Conservation (phyloP, 192 early-diverging fungal genomes). For the Coemansia sp. region DNA sequence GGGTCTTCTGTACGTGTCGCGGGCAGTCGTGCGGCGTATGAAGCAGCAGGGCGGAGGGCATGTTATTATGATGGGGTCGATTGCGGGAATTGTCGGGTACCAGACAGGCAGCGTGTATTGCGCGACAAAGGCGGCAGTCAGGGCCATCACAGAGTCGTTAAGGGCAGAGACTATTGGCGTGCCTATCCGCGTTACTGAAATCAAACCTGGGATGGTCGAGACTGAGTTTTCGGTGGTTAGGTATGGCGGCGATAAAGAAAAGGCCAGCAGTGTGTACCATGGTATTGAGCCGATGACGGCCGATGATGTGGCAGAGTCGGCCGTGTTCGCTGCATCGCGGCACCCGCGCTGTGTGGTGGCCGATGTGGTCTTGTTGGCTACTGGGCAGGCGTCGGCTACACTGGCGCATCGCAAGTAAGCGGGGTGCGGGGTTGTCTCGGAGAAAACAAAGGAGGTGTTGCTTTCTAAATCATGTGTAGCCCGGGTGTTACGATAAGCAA, state of each 20-base stretch:
- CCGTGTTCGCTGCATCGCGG: conserved; percentile 78
- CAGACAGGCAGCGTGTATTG: conserved; percentile 79
- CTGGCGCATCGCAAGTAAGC: conserved; percentile 27
- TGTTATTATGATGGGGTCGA: conserved; percentile 83
- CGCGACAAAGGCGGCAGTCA: conserved; percentile 80
- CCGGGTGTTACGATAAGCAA: not conserved
- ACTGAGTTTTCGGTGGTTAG: conserved; percentile 90
- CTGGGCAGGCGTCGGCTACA: conserved; percentile 38
- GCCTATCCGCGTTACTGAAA: conserved; percentile 71
- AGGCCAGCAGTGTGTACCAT: conserved; percentile 74
- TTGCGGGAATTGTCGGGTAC: conserved; percentile 69
- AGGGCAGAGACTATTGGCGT: conserved; percentile 74
- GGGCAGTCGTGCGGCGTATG: conserved; percentile 81
- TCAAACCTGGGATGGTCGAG: conserved; percentile 85
- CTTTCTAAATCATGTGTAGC: not conserved
- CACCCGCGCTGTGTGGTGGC: conserved; percentile 50
- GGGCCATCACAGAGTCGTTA: conserved; percentile 76
- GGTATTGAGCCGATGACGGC: conserved; percentile 71
- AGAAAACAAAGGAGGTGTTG: not conserved
- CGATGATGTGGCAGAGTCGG: conserved; percentile 73
- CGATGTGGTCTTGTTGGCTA: conserved; percentile 40
- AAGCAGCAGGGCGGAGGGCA: conserved; percentile 63
- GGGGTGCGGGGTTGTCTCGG: not conserved
- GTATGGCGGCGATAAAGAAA: conserved; percentile 66
- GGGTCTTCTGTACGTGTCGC: conserved; percentile 78